phyloP scores from a whole-genome alignment of 164 flowering plant genomes.

The Sedum album region DNA sequence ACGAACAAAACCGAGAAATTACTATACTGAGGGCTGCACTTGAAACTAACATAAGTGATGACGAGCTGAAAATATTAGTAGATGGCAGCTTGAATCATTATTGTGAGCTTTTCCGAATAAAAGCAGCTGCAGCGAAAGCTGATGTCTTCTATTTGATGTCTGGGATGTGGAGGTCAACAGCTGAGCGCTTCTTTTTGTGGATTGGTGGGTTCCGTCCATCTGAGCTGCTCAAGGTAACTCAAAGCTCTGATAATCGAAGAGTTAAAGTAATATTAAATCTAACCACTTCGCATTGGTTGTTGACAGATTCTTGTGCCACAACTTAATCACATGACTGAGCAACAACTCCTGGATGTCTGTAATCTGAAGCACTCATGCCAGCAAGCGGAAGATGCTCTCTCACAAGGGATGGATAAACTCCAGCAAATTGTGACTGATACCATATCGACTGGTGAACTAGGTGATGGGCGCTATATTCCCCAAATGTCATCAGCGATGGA shows the following conservation, averaged over 20 bases:
- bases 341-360: slow-evolving; percentile 39
- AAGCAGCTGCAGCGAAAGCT: slow-evolving; percentile 62
- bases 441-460: slow-evolving; percentile 42
- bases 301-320: slow-evolving; percentile 69
- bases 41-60: slow-evolving; percentile 42
- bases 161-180: slow-evolving; percentile 85
- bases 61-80: slow-evolving; percentile 53
- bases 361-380: slow-evolving; percentile 71
- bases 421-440: slow-evolving; percentile 55
- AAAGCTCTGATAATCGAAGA: neutral
- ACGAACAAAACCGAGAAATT: slow-evolving; percentile 56
- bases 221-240: slow-evolving; percentile 74
- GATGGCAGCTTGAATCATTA: slow-evolving; percentile 66
- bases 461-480: slow-evolving; percentile 49
- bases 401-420: slow-evolving; percentile 91
- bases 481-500: slow-evolving; percentile 58
- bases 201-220: slow-evolving; percentile 98
- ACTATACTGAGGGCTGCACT: slow-evolving; percentile 54
- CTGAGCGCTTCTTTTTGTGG: slow-evolving; percentile 88
- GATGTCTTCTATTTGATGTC: slow-evolving; percentile 89
- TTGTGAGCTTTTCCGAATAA: slow-evolving; percentile 68
- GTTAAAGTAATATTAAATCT: neutral
- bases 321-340: slow-evolving; percentile 60
- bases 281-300: neutral
- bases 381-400: slow-evolving; percentile 93